A percentile compares a stretch with the other conserved stretches of the same genome.
Evolutionary conservation across 2,329 filamentous ascomycete genomes (phyloP).

Genomic region (Pseudogymnoascus verrucosus): DNA sequence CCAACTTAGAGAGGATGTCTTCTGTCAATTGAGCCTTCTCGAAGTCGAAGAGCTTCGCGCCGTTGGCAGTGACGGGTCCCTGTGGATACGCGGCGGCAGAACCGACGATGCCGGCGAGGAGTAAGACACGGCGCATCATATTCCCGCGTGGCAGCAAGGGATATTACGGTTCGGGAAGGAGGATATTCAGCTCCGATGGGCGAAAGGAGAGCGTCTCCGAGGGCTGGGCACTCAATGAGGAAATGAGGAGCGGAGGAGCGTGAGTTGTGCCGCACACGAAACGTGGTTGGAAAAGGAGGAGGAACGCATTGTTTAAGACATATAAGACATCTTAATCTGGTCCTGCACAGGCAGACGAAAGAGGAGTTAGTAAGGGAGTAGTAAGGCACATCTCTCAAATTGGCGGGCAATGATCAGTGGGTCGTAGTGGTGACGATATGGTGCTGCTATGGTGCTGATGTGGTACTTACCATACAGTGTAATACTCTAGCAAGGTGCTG

Average conservation of each 20-base stretch:
- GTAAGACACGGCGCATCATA: constrained; percentile 8
- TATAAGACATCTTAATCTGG: constrained; percentile 4
- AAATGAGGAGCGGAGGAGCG: background rate
- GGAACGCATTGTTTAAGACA: constrained; percentile 2
- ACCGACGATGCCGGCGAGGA: constrained; percentile 4
- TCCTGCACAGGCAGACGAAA: background rate
- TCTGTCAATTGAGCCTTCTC: constrained; percentile 7
- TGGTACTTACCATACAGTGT: background rate
- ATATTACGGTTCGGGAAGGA: background rate
- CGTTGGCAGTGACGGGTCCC: background rate
- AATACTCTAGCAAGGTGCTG: background rate
- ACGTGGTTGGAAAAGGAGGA: background rate
- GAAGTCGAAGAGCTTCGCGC: constrained; percentile 1
- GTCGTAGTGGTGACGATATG: background rate
- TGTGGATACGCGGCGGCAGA: background rate
- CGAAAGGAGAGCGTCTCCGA: background rate
- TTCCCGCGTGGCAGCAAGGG: constrained; percentile 1
- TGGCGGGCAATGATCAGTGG: background rate
- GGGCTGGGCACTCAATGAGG: background rate
- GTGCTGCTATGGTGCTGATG: too few species aligned
- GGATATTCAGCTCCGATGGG: constrained; percentile 1
- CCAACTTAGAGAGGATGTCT: constrained; percentile 4
- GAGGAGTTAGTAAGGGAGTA: constrained; percentile 7
- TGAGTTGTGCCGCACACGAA: background rate
- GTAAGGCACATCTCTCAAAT: background rate